Percentiles rank a stretch among this genome's conserved stretches.
Conservation (phyloP, 139 green algal genomes). For the Tetraselmis chui region DNA sequence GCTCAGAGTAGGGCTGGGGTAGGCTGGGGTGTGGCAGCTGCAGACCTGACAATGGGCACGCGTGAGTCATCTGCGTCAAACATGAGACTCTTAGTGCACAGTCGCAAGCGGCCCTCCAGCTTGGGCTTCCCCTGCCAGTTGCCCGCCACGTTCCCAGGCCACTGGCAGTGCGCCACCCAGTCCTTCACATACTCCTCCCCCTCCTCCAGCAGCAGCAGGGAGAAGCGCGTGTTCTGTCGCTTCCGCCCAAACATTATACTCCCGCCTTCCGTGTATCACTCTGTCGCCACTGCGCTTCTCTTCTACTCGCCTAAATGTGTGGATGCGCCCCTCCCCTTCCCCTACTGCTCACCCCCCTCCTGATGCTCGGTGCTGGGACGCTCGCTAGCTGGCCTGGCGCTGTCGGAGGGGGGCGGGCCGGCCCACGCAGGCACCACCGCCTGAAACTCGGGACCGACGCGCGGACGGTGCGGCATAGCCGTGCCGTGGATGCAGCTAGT, state of each 20-base stretch:
- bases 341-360: too few species aligned
- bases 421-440: conserved; percentile 25
- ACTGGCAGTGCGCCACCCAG: conserved; percentile 46
- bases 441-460: conserved; percentile 45
- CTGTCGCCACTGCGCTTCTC: too few species aligned
- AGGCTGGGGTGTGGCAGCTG: not conserved
- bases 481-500: conserved; percentile 15
- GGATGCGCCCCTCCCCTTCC: too few species aligned
- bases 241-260: conserved; percentile 33
- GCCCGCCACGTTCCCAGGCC: conserved; percentile 43
- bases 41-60: conserved; percentile 75
- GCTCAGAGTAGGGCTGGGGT: too few species aligned
- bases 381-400: too few species aligned
- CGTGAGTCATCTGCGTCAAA: conserved; percentile 79
- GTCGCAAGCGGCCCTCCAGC: conserved; percentile 64
- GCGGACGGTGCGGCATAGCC: conserved; percentile 26
- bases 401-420: not conserved
- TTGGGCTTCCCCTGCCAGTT: conserved; percentile 46
- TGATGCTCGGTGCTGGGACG: too few species aligned
- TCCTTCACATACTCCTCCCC: conserved; percentile 68
- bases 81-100: conserved; percentile 74
- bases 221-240: conserved; percentile 51
- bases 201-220: conserved; percentile 80
- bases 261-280: not conserved
- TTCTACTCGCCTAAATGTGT: too few species aligned